These are phyloP conservation scores for Effrenium voratum DNA, from an alignment of 73 alveolate genomes.

Conservation along the genomic window DNA sequence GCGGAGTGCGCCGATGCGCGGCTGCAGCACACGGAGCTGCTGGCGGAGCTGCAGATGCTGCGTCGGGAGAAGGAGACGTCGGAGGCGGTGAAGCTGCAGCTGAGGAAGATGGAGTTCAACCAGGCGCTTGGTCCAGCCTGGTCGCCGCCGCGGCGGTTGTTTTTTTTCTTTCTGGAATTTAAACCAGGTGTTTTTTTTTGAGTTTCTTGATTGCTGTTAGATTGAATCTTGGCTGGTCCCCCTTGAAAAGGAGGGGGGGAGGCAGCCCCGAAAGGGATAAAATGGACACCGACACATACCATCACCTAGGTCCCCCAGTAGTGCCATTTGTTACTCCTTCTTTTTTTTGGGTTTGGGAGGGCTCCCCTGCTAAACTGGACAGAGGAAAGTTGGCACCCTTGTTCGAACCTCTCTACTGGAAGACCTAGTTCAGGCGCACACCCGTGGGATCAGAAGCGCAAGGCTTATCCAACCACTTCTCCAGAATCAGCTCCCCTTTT, in stretches of 20 bases:
- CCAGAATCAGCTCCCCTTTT: too few relatives aligned
- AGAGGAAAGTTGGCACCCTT: too few relatives aligned
- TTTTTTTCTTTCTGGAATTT: background rate
- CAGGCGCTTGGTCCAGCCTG: background rate
- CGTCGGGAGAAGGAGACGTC: slow-evolving; percentile 48
- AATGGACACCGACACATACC: too few relatives aligned
- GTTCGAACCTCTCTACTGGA: too few relatives aligned
- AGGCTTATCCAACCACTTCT: too few relatives aligned
- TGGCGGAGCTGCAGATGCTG: slow-evolving; percentile 64
- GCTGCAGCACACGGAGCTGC: slow-evolving; percentile 45
- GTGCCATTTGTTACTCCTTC: too few relatives aligned
- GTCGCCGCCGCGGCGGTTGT: background rate
- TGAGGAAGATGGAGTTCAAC: background rate
- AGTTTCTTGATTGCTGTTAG: background rate
- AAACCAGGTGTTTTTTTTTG: background rate
- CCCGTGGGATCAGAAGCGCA: too few relatives aligned
- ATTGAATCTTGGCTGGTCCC: background rate
- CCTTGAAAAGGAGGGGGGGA: background rate
- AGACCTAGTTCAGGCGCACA: too few relatives aligned
- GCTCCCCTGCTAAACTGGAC: too few relatives aligned
- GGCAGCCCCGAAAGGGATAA: too few relatives aligned
- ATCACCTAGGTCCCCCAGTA: too few relatives aligned
- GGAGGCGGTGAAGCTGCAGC: slow-evolving; percentile 62
- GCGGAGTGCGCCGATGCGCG: slow-evolving; percentile 71
- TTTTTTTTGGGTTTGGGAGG: too few relatives aligned